These are phyloP conservation scores for Themeda triandra DNA, from an alignment of 176 grass and related monocot genomes.

Conservation along the genomic window DNA sequence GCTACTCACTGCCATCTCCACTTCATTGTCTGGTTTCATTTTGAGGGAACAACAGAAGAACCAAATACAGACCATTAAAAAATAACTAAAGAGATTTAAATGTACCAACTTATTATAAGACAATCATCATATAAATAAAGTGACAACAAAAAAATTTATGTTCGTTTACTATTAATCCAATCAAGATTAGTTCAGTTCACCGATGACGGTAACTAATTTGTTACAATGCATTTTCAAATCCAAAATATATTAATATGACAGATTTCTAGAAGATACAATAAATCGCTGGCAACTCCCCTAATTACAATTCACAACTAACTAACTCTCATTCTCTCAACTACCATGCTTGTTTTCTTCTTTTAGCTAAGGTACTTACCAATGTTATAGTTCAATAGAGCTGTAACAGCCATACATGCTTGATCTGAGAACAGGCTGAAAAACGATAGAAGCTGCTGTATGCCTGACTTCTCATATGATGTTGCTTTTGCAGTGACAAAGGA, in stretches of 20 bases:
- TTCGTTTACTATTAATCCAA: neutral
- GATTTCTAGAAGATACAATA: too few relatives aligned
- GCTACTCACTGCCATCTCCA: slow-evolving; percentile 36
- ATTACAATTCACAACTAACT: neutral
- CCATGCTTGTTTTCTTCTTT: neutral
- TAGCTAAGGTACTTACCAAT: slow-evolving; percentile 40
- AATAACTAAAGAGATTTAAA: neutral
- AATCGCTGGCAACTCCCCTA: neutral
- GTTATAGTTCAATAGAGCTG: slow-evolving; percentile 56
- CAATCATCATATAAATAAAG: neutral
- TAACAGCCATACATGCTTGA: slow-evolving; percentile 35
- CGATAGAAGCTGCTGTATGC: slow-evolving; percentile 42
- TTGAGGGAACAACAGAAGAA: slow-evolving; percentile 5
- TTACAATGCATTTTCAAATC: neutral
- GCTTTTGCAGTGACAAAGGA: slow-evolving; percentile 29
- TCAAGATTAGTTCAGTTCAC: neutral
- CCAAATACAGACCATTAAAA: neutral
- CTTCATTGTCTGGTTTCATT: slow-evolving; percentile 50
- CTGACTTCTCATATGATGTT: slow-evolving; percentile 61
- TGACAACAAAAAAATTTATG: neutral
- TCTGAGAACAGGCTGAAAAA: slow-evolving; percentile 41
- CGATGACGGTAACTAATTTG: neutral
- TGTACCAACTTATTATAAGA: neutral
- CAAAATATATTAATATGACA: neutral
- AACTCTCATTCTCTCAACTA: neutral